phyloP scores from a whole-genome alignment of 2,329 filamentous ascomycete genomes.

The Niveomyces coronatus region DNA sequence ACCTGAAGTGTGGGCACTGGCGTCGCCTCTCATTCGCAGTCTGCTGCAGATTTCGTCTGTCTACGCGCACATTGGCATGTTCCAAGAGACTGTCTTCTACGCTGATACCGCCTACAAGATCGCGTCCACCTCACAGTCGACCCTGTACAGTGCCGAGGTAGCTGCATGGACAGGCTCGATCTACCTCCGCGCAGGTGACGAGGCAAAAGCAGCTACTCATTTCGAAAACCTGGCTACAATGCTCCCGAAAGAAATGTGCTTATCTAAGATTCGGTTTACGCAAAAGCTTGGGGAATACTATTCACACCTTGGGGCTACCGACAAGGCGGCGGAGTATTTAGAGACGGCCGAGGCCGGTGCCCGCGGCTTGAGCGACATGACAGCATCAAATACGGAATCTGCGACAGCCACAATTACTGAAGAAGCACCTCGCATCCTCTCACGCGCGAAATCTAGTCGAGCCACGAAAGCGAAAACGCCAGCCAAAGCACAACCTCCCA shows the following conservation, averaged over 20 bases:
- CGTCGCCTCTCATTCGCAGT: conserved; percentile 61
- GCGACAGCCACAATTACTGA: conserved; percentile 5
- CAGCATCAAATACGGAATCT: conserved; percentile 11
- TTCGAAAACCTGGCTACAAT: conserved; percentile 43
- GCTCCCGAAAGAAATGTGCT: conserved; percentile 32
- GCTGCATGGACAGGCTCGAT: conserved; percentile 44
- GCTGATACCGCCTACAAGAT: conserved; percentile 74
- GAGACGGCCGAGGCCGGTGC: conserved; percentile 33
- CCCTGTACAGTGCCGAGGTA: conserved; percentile 45
- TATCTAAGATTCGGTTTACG: conserved; percentile 32
- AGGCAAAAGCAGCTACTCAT: conserved; percentile 43
- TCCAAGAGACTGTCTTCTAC: conserved; percentile 81
- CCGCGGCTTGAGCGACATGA: neutral
- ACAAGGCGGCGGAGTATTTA: conserved; percentile 34
- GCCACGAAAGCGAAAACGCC: conserved; percentile 10
- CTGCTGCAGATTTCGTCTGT: conserved; percentile 65
- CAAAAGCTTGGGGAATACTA: conserved; percentile 48
- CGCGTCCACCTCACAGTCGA: conserved; percentile 55
- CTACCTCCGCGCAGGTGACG: conserved; percentile 46
- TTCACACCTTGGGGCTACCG: conserved; percentile 35
- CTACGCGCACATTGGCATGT: conserved; percentile 76
- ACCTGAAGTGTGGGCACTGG: conserved; percentile 69
- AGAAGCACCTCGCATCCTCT: conserved; percentile 12
- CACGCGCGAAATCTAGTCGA: conserved; percentile 5
- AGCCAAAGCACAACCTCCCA: conserved; percentile 5